Evolutionary conservation across 192 early-diverging fungal species (phyloP), one percentile per base, ranked within the genome.

Genomic region (Coemansia sp.): DNA sequence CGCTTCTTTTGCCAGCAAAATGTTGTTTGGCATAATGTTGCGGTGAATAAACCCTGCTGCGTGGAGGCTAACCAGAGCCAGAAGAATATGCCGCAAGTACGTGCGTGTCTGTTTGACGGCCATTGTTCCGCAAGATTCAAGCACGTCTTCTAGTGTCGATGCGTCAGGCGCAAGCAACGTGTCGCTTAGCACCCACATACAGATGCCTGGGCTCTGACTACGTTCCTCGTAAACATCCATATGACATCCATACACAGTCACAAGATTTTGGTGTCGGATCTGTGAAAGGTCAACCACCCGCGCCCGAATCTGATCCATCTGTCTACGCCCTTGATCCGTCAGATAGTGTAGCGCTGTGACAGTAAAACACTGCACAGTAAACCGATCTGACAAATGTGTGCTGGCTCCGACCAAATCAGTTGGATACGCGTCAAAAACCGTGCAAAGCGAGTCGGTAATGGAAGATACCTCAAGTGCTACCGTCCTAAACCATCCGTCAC

Each of bases 51-150:
- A 85, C 17, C 87, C 88, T 9, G 86, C 87, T 1, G 84, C 56
- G 51, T 92, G 91, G 27, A 92, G 60, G 63, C 86, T 82, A 17
- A 85, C 80, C 7, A 92, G 70, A 1, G 84, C 85, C 63, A 85
- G 78, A 19, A 92, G 68, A 0, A 92, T 81, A 10, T 92, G 89
- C 11, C 84, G 85, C 71, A 89, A 71, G 39, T 92, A 92, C 24
- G 80, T 82, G 50, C 87, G 72, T 0, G 86, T 78, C 53, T 87
- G 81, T 11, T 76, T 57, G 30, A 87, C 56, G 6, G 84, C 85
- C 14, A 90, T 67, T 5, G 85, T 61, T 2, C 89, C 89, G 68
- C 89, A 89, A 32, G 85, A 85, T 53, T 84, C 84, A 8, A 92
- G 73, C 50, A 89, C 74, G 57, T 88, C 85, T 63, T 85, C 83